Conservation (phyloP, 2,329 filamentous ascomycete species). For the Ascomycota sp. region DNA sequence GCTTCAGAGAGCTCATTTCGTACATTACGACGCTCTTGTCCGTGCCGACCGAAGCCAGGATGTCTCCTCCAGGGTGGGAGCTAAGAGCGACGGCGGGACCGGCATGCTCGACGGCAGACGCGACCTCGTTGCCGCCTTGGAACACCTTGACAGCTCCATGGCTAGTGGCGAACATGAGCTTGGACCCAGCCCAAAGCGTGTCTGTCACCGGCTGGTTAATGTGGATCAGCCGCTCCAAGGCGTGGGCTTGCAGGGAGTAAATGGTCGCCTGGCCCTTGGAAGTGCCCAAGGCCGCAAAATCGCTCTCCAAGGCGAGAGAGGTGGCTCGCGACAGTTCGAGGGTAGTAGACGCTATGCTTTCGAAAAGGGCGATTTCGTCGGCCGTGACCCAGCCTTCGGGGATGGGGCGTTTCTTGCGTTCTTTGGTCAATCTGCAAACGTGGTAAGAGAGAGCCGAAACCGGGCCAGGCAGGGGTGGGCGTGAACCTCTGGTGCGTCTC, state of each 20-base stretch:
- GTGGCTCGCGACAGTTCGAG: slow-evolving; percentile 27
- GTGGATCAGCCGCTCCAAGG: slow-evolving; percentile 45
- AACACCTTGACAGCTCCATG: slow-evolving; percentile 67
- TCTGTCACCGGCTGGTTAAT: slow-evolving; percentile 48
- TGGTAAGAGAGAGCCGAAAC: not conserved
- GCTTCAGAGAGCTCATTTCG: slow-evolving; percentile 46
- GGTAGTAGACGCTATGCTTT: slow-evolving; percentile 22
- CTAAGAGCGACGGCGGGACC: slow-evolving; percentile 61
- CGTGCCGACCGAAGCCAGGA: slow-evolving; percentile 69
- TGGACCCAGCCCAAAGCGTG: slow-evolving; percentile 42
- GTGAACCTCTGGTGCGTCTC: slow-evolving; percentile 61
- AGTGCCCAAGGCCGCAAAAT: slow-evolving; percentile 54
- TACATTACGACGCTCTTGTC: slow-evolving; percentile 92
- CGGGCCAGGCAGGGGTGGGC: not conserved
- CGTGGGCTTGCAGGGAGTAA: slow-evolving; percentile 51
- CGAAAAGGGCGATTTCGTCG: slow-evolving; percentile 41
- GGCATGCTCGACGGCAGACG: slow-evolving; percentile 60
- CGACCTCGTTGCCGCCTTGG: slow-evolving; percentile 46
- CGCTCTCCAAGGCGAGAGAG: slow-evolving; percentile 30
- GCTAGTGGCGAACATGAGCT: slow-evolving; percentile 51
- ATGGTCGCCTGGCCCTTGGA: slow-evolving; percentile 54
- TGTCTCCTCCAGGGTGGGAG: slow-evolving; percentile 61
- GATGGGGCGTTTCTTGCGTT: slow-evolving; percentile 71
- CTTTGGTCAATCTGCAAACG: slow-evolving; percentile 55
- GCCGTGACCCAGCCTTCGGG: slow-evolving; percentile 69